phyloP scores from a whole-genome alignment of 176 grass and related monocot species.

The Lolium rigidum region DNA sequence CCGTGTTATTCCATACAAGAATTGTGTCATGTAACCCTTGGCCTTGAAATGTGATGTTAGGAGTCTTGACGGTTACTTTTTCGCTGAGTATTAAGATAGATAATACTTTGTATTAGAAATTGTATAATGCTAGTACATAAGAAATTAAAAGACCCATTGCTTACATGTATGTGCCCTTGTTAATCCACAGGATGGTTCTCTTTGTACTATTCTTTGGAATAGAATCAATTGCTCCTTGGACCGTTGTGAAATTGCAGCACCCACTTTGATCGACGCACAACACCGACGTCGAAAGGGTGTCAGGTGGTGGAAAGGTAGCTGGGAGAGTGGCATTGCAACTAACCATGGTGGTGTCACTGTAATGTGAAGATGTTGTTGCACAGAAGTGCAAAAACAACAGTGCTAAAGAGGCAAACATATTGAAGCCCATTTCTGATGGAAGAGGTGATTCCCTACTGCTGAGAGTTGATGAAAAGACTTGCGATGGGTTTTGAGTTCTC shows the following conservation, averaged over 20 bases:
- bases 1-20: conserved; percentile 72
- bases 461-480: background rate
- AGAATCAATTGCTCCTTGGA: background rate
- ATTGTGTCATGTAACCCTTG: conserved; percentile 70
- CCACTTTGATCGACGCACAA: background rate
- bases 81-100: conserved; percentile 42
- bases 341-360: background rate
- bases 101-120: background rate
- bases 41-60: conserved; percentile 86
- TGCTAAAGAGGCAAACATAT: background rate
- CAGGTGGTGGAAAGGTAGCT: background rate
- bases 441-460: background rate
- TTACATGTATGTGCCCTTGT: background rate
- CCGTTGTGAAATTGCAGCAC: background rate
- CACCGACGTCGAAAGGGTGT: background rate
- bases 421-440: background rate
- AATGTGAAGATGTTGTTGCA: background rate
- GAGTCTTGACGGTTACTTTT: conserved; percentile 72
- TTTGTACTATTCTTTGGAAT: background rate
- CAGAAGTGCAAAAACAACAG: background rate
- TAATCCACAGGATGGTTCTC: background rate
- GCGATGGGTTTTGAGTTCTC: background rate
- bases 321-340: background rate
- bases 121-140: background rate
- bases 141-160: background rate